These are phyloP conservation scores for Tricholoma hemisulphureum DNA, from an alignment of 768 basidiomycete species.

Conservation along the genomic window DNA sequence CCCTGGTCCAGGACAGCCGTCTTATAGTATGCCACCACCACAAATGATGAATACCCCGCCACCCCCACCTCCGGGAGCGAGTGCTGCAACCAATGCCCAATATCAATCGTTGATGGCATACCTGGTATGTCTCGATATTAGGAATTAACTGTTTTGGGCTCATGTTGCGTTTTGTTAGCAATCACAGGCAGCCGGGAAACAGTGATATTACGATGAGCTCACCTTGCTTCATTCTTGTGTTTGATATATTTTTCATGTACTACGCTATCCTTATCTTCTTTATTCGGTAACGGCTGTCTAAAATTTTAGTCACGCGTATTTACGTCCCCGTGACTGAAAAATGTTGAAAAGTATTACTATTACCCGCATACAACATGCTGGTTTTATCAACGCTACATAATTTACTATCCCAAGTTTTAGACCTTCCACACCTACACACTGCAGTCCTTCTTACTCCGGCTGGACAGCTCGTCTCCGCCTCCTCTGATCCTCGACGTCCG, in stretches of 20 bases:
- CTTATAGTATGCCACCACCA: slow-evolving; percentile 40
- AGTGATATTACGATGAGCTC: slow-evolving; percentile 7
- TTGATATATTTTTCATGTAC: not conserved
- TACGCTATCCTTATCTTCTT: not conserved
- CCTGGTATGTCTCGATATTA: slow-evolving; percentile 43
- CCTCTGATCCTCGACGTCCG: slow-evolving; percentile 49
- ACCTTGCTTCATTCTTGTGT: no score
- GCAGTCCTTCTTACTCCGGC: slow-evolving; percentile 68
- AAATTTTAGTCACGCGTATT: not conserved
- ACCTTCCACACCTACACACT: slow-evolving; percentile 63
- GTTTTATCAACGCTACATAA: slow-evolving; percentile 66
- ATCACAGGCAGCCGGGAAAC: slow-evolving; percentile 29
- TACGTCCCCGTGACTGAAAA: not conserved
- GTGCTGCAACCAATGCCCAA: slow-evolving; percentile 42
- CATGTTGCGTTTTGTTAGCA: slow-evolving; percentile 24
- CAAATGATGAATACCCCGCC: slow-evolving; percentile 47
- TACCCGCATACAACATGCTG: slow-evolving; percentile 54
- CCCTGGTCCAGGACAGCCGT: slow-evolving; percentile 32
- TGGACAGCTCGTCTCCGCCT: slow-evolving; percentile 72
- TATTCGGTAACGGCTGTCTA: no score
- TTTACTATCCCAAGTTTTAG: slow-evolving; percentile 61
- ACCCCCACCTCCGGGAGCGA: slow-evolving; percentile 34
- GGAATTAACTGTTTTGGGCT: not conserved
- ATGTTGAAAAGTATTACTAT: no score
- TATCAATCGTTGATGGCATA: slow-evolving; percentile 73